These are phyloP conservation scores for Verticillium nubilum DNA, from an alignment of 2,329 filamentous ascomycete species.

Conservation along the genomic window DNA sequence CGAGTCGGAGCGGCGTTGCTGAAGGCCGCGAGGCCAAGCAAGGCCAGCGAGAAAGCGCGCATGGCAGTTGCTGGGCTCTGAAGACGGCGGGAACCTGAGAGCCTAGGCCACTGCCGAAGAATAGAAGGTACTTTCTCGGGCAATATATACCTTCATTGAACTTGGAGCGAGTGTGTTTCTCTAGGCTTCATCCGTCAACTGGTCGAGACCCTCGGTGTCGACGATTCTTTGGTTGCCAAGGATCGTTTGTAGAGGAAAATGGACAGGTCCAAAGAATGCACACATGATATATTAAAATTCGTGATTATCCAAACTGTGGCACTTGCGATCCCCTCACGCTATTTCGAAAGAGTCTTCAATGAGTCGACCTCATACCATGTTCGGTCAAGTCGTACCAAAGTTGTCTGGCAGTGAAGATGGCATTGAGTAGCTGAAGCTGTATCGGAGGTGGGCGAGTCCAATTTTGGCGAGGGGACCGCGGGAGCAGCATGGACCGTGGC, in stretches of 20 bases:
- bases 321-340: not conserved
- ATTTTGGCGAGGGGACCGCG: not conserved
- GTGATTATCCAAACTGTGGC: not conserved
- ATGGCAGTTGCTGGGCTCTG: not conserved
- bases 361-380: not conserved
- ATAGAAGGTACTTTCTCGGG: too few relatives aligned
- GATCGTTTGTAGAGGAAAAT: not conserved
- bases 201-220: not conserved
- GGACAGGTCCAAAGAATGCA: not conserved
- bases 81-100: not conserved
- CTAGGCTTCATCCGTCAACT: too few relatives aligned
- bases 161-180: too few relatives aligned
- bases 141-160: not conserved
- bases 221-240: not conserved
- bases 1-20: slow-evolving; percentile 2
- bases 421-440: not conserved
- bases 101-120: not conserved
- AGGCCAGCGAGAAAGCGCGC: not conserved
- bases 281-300: not conserved
- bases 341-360: not conserved
- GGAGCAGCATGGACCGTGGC: not conserved
- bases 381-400: not conserved
- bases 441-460: not conserved
- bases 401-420: not conserved
- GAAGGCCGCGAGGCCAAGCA: slow-evolving; percentile 2